Conservation (phyloP, 192 early-diverging fungal species). For the Geranomyces variabilis region DNA sequence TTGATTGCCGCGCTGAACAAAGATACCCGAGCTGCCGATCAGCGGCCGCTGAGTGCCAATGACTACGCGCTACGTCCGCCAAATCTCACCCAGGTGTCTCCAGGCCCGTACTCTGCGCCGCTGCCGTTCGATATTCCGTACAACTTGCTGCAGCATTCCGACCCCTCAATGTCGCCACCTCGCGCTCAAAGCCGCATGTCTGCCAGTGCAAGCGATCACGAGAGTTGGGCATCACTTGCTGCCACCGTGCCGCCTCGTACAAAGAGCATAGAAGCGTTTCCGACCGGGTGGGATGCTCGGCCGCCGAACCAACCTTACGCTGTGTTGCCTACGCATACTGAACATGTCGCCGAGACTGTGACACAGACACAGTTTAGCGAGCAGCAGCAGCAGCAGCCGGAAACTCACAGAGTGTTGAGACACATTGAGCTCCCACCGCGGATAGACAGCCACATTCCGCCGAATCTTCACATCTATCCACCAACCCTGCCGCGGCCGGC, state of each 20-base stretch:
- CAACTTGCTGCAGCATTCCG: neutral
- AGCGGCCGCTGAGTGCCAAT: no score
- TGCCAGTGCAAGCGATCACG: neutral
- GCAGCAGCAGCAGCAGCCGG: neutral
- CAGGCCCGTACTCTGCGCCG: neutral
- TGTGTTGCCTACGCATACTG: neutral
- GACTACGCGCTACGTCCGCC: neutral
- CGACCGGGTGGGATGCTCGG: slow-evolving; percentile 16
- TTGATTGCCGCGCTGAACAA: neutral
- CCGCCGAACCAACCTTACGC: neutral
- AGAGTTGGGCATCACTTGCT: neutral
- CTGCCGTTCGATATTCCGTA: neutral
- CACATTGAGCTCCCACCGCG: neutral
- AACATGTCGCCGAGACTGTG: neutral
- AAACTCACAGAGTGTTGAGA: neutral
- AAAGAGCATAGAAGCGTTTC: slow-evolving; percentile 18
- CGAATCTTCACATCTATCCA: neutral
- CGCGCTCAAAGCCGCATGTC: neutral
- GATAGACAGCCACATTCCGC: slow-evolving; percentile 6
- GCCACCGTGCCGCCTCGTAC: slow-evolving; percentile 19
- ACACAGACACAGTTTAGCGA: no score
- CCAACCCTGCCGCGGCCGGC: neutral
- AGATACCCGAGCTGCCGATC: no score
- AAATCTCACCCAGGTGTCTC: neutral
- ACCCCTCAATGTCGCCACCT: neutral